Evolutionary conservation across 2,329 filamentous ascomycete genomes (phyloP).

Genomic region (Fusarium sarcochroum): DNA sequence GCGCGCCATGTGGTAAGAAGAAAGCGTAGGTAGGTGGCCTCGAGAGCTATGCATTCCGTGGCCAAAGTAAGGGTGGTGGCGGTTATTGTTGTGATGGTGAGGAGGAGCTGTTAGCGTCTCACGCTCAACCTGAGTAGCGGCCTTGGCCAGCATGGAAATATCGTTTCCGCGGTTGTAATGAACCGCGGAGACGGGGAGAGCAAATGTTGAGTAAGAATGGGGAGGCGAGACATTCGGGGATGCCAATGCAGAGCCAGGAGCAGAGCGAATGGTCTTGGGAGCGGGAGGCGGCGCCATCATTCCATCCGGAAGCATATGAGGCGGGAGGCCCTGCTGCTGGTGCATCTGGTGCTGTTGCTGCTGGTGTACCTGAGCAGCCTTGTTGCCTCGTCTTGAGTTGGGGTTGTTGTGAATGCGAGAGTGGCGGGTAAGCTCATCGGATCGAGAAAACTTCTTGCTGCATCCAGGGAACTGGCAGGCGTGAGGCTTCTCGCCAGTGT

Average conservation of each 20-base stretch:
- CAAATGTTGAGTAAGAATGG: constrained; percentile 86
- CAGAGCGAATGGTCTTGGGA: constrained; percentile 87
- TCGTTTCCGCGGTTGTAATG: constrained; percentile 67
- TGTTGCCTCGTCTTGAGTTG: constrained; percentile 94
- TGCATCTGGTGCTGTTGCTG: constrained; percentile 55
- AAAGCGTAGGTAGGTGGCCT: constrained; percentile 80
- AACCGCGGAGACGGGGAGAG: constrained; percentile 62
- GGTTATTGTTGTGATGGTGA: constrained; percentile 60
- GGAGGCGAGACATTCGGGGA: constrained; percentile 98
- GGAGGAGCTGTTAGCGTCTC: constrained; percentile 62
- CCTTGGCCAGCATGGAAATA: constrained; percentile 72
- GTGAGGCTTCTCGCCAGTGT: constrained; percentile 98
- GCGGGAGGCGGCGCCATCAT: constrained; percentile 85
- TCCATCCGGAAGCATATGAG: constrained; percentile 66
- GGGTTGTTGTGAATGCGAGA: constrained; percentile 99
- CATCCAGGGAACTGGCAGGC: constrained; percentile 95
- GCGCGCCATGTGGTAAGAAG: constrained; percentile 94
- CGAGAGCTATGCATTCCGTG: constrained; percentile 65
- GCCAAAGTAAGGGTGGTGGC: constrained; percentile 69
- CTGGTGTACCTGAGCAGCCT: constrained; percentile 67
- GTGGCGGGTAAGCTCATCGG: constrained; percentile 95
- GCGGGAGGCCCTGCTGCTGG: constrained; percentile 56
- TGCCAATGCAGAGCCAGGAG: constrained; percentile 85
- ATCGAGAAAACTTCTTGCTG: constrained; percentile 96
- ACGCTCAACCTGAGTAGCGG: constrained; percentile 73